Base-by-base conservation (phyloP, 306 rosid species). In the Citrullus mucosospermus region DNA sequence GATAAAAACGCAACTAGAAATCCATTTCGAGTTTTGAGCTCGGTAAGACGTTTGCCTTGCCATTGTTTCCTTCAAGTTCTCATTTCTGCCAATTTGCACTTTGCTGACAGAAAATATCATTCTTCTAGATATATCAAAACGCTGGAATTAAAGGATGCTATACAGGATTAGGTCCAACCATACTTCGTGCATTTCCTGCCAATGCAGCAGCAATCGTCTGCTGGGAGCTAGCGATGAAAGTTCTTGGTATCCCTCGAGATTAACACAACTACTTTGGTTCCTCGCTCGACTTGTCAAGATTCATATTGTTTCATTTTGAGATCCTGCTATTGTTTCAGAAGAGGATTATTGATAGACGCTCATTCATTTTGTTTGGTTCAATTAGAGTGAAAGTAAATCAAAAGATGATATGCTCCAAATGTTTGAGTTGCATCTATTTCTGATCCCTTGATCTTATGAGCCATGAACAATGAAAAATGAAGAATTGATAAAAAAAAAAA, bases 141-240 rank as follows among this genome's bases (percentile, higher is more conserved):
- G 81, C 85, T 61, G 97, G 99, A 83, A 67, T 95, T 69, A 95
- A 82, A 83, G 97, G 99, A 69, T 91, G 97, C 85, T 95, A 92
- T 86, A 57, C 93, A 22, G 99, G 99, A 77, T 84, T 95, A 34
- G 93, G 92, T 72, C 99, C 99, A 38, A 95, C 99, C 0, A 9
- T 92, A 50, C 80, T 82, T 77, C 90, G 97, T 67, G 99, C 97
- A 53, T 89, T 95, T 82, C 97, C 99, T 10, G 97, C 99, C 74
- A 95, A 92, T 78, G 97, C 97, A 50, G 92, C 93, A 5, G 93
- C 97, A 48, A 95, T 89, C 20, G 97, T 92, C 20, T 83, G 92
- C 75, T 94, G 97, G 97, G 98, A 94, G 92, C 87, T 92, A 63
- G 95, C 97, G 51, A 77, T 89, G 78, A 94, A 94, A 88, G 76